Evolutionary conservation across 2,329 filamentous ascomycete genomes (phyloP), one percentile per base, ranked within the genome.

Genomic region (Pezicula carpinea): DNA sequence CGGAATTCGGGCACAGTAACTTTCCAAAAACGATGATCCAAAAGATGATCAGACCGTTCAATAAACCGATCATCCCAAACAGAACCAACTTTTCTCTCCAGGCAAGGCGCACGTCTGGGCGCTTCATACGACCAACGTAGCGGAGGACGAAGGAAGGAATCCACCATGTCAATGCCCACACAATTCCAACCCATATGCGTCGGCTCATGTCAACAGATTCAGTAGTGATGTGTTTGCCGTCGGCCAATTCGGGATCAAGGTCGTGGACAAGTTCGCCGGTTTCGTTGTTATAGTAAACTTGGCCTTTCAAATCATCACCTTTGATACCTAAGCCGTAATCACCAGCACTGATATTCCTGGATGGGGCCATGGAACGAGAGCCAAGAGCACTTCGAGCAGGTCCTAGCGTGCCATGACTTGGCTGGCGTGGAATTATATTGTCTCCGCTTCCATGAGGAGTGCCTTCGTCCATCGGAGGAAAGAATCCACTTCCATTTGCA

Each of bases 61-160:
- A 69, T 11, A 99, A 59, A 23, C 87, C 64, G 57, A 99, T 97
- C 44, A 96, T 59, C 49, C 87, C 73, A 39, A 91, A 82, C 10
- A 99, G 73, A 0, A 93, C 85, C 10, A 99, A 43, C 69, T 99
- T 99, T 63, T 99, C 93, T 67, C 93, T 81, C 93, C 93, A 99
- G 0, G 93, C 93, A 81, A 96, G 87, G 21, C 93, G 87, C 7
- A 99, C 89, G 69, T 99, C 93, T 2, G 91, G 93, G 46, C 93
- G 84, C 70, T 95, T 95, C 93, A 99, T 99, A 18, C 92, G 87
- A 26, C 93, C 93, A 48, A 97, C 62, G 50, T 76, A 85, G n/a
- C 79, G 79, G 14, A 99, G 80, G 2, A 87, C 55, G 40, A 89
- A 87, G 0, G 92, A 97, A 0, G 93, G 93, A 55, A 96, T 93